A percentile compares a stretch with the other conserved stretches of the same genome.
These are phyloP conservation scores for Gracilariopsis chorda DNA, from an alignment of 23 red algal genomes.

Conservation along the genomic window DNA sequence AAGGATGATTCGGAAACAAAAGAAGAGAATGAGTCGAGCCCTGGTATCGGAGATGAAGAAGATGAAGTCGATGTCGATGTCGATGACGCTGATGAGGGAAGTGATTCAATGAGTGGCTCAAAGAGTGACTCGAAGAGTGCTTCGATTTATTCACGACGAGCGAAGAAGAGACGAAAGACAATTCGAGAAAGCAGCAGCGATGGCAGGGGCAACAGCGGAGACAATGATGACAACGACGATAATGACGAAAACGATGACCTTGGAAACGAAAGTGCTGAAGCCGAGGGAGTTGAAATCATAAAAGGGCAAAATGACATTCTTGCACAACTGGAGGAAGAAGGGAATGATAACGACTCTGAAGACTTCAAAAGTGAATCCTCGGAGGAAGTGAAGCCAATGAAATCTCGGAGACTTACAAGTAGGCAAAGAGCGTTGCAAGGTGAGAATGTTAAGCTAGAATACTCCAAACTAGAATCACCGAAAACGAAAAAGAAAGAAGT, in stretches of 20 bases:
- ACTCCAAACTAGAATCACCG: slow-evolving; percentile 51
- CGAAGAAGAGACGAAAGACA: slow-evolving; percentile 13
- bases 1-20: slow-evolving; percentile 10
- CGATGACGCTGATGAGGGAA: neutral
- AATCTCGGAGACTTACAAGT: slow-evolving; percentile 31
- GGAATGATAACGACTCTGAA: slow-evolving; percentile 20
- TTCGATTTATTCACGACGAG: neutral
- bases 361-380: neutral
- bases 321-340: slow-evolving; percentile 31
- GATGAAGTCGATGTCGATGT: slow-evolving; percentile 3
- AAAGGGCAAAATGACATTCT: slow-evolving; percentile 8
- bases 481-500: slow-evolving; percentile 51
- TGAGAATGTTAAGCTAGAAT: slow-evolving; percentile 58
- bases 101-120: neutral
- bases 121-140: neutral
- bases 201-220: neutral
- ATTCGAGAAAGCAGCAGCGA: slow-evolving; percentile 24
- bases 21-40: slow-evolving; percentile 18
- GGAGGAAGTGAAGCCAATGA: neutral
- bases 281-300: neutral
- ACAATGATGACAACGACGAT: neutral
- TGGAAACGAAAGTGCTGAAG: slow-evolving; percentile 15
- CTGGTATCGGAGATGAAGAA: slow-evolving; percentile 2
- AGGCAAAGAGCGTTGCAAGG: slow-evolving; percentile 67
- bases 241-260: slow-evolving; percentile 8